Conservation (phyloP, 805 yeast species). For the Pichia ethanolica region DNA sequence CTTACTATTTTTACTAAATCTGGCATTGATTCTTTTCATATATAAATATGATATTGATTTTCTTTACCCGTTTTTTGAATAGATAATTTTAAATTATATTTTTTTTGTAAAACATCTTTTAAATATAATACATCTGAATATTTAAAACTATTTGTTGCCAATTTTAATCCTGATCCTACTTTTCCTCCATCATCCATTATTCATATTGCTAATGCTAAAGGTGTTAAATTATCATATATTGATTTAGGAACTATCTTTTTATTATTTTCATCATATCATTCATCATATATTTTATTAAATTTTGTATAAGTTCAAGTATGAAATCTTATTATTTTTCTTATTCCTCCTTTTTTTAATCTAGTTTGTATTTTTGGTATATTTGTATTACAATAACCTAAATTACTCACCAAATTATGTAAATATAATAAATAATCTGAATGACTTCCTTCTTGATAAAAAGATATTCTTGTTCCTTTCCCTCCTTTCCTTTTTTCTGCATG, state of each 20-base stretch:
- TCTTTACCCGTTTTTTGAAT: neutral
- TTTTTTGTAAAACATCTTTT: neutral
- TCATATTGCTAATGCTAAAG: neutral
- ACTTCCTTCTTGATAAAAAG: neutral
- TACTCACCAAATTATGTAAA: neutral
- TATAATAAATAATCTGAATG: neutral
- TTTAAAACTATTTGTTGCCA: neutral
- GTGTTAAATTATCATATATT: slow-evolving; percentile 1
- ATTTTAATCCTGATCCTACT: neutral
- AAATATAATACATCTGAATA: neutral
- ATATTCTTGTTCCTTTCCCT: neutral
- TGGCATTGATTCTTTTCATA: neutral
- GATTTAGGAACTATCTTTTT: slow-evolving; percentile 1
- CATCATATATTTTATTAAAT: slow-evolving; percentile 1
- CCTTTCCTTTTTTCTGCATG: neutral
- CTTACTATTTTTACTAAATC: neutral
- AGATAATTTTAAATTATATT: neutral
- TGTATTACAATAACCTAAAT: neutral
- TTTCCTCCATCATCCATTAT: neutral
- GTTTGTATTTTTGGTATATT: neutral
- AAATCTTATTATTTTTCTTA: neutral
- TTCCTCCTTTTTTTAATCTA: neutral
- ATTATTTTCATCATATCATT: slow-evolving; percentile 1
- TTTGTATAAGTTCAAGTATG: slow-evolving; percentile 1
- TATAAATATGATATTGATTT: neutral